These are phyloP conservation scores for Entelexis sorbosivorans DNA, from an alignment of 1,139 yeast genomes.

Conservation along the genomic window DNA sequence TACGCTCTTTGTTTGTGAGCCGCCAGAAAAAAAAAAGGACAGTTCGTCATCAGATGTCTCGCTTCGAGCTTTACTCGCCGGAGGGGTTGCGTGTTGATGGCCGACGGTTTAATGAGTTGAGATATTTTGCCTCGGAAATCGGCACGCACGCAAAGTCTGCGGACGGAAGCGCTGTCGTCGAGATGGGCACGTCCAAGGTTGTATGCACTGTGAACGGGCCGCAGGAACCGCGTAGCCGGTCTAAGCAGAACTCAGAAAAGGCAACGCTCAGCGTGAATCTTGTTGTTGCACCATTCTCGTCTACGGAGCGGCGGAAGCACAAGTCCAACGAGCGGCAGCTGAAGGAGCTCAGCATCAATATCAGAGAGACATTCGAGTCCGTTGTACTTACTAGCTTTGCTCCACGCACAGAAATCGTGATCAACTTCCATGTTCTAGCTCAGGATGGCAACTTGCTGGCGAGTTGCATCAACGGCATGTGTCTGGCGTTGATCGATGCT, in stretches of 20 bases:
- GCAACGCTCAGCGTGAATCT: constrained; percentile 58
- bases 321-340: constrained; percentile 39
- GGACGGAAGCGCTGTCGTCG: constrained; percentile 87
- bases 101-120: constrained; percentile 85
- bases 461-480: constrained; percentile 73
- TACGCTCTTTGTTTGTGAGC: neutral
- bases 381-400: constrained; percentile 64
- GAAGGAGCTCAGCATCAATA: constrained; percentile 61
- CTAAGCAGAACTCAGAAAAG: constrained; percentile 33
- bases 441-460: constrained; percentile 87
- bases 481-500: constrained; percentile 85
- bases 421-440: constrained; percentile 65
- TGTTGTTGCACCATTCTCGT: constrained; percentile 70
- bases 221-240: constrained; percentile 54
- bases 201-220: constrained; percentile 85
- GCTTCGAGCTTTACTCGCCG: constrained; percentile 78
- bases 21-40: neutral
- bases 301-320: constrained; percentile 62
- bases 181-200: constrained; percentile 86
- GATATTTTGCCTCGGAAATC: constrained; percentile 66
- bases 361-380: constrained; percentile 72
- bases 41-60: constrained; percentile 33
- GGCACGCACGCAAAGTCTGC: constrained; percentile 81
- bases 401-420: constrained; percentile 69
- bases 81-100: constrained; percentile 92